phyloP scores from a whole-genome alignment of 2,329 filamentous ascomycete species.

The Juglanconis juglandina region DNA sequence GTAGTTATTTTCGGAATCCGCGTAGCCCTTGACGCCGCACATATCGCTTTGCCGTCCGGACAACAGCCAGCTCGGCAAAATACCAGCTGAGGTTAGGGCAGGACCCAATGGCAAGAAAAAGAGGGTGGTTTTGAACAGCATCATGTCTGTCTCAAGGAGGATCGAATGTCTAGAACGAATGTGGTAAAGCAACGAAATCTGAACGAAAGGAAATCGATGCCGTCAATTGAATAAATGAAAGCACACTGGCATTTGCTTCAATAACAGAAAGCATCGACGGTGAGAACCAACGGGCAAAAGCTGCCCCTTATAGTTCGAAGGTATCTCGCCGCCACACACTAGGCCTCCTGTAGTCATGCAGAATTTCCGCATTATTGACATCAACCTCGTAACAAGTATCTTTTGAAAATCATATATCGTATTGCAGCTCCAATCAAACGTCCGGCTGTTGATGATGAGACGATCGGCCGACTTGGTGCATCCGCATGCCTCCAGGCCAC shows the following conservation, averaged over 20 bases:
- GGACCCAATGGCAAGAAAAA: slow-evolving; percentile 1
- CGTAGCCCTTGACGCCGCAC: neutral
- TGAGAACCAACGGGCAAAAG: too few relatives aligned
- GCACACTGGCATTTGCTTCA: too few relatives aligned
- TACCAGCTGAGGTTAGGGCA: neutral
- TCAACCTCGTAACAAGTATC: neutral
- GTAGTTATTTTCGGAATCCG: neutral
- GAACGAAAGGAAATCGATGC: neutral
- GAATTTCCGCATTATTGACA: too few relatives aligned
- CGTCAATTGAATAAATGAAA: too few relatives aligned
- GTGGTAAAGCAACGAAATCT: neutral
- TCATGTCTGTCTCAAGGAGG: neutral
- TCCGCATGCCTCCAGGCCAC: neutral
- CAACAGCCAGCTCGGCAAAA: neutral
- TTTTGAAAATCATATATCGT: neutral
- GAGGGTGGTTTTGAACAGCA: neutral
- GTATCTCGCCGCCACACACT: too few relatives aligned
- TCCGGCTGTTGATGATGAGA: neutral
- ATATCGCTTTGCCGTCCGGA: neutral
- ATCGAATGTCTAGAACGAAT: neutral
- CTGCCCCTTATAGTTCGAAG: too few relatives aligned
- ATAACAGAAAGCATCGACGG: too few relatives aligned
- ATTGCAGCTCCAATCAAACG: neutral
- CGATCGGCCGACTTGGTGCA: neutral
- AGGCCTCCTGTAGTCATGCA: too few relatives aligned